Conservation (phyloP, 208 protist species). For the Leishmania lainsoni region DNA sequence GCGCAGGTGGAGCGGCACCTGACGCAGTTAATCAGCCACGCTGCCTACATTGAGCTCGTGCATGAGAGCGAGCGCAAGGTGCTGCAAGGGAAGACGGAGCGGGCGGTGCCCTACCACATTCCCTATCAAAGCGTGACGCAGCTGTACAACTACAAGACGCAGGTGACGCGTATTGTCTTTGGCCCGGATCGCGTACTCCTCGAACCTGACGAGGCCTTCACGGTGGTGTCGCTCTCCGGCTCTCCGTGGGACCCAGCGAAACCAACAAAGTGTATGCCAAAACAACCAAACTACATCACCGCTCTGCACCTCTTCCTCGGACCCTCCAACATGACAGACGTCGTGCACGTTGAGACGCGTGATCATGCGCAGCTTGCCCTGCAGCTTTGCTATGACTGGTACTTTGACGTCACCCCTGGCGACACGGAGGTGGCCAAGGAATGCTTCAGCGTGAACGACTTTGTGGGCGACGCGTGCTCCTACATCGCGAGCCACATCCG, state of each 20-base stretch:
- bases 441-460: conserved; percentile 87
- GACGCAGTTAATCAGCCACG: conserved; percentile 42
- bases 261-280: conserved; percentile 76
- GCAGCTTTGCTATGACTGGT: conserved; percentile 91
- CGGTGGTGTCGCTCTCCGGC: conserved; percentile 85
- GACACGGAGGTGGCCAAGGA: conserved; percentile 51
- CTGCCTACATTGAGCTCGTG: conserved; percentile 44
- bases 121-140: conserved; percentile 95
- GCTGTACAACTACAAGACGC: conserved; percentile 95
- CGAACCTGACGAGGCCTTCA: conserved; percentile 88
- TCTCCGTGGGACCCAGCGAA: conserved; percentile 83
- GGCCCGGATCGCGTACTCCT: conserved; percentile 81
- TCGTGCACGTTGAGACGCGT: conserved; percentile 90
- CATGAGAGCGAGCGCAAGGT: conserved; percentile 9
- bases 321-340: conserved; percentile 95
- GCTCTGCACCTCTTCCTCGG: conserved; percentile 90
- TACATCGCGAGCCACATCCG: conserved; percentile 88
- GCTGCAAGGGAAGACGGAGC: conserved; percentile 31
- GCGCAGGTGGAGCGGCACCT: conserved; percentile 50
- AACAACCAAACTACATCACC: conserved; percentile 67
- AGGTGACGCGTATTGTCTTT: conserved; percentile 84
- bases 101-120: conserved; percentile 92
- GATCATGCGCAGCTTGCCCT: conserved; percentile 89
- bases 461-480: conserved; percentile 85
- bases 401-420: conserved; percentile 77